Evolutionary conservation across 2,329 filamentous ascomycete species (phyloP).

Genomic region (Aureobasidium leucospermi): DNA sequence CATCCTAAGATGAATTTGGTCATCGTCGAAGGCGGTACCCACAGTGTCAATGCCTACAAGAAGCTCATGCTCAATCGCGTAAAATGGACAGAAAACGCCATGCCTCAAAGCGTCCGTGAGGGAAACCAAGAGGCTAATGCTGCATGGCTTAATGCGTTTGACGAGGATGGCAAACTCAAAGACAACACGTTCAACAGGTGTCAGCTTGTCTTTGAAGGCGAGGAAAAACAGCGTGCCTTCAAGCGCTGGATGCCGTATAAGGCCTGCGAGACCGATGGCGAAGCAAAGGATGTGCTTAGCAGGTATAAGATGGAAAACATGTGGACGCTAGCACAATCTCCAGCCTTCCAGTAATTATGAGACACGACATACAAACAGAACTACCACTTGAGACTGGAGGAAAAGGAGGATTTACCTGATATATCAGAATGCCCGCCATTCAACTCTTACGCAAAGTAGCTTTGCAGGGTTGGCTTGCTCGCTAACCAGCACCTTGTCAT

Average conservation of each 20-base stretch:
- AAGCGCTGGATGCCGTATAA: conserved; percentile 74
- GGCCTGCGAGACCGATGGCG: conserved; percentile 86
- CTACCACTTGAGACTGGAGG: background rate
- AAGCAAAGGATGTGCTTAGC: conserved; percentile 72
- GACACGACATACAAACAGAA: background rate
- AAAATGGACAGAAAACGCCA: conserved; percentile 86
- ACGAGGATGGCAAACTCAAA: conserved; percentile 69
- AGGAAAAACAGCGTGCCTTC: conserved; percentile 72
- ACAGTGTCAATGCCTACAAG: conserved; percentile 76
- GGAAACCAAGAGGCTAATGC: conserved; percentile 56
- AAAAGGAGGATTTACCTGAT: background rate
- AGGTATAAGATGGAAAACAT: conserved; percentile 90
- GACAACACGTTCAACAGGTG: conserved; percentile 79
- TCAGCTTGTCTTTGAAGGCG: conserved; percentile 81
- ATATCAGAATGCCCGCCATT: background rate
- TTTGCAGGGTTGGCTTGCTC: background rate
- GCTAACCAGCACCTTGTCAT: background rate
- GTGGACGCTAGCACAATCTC: conserved; percentile 73
- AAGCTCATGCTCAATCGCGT: conserved; percentile 92
- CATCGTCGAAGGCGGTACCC: conserved; percentile 82
- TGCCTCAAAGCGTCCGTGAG: conserved; percentile 49
- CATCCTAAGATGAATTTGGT: conserved; percentile 84
- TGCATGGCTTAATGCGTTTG: conserved; percentile 70
- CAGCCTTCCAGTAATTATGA: conserved; percentile 9
- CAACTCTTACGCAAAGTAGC: background rate